Evolutionary conservation across 306 rosid genomes (phyloP).

Genomic region (Sicyos baderoa): DNA sequence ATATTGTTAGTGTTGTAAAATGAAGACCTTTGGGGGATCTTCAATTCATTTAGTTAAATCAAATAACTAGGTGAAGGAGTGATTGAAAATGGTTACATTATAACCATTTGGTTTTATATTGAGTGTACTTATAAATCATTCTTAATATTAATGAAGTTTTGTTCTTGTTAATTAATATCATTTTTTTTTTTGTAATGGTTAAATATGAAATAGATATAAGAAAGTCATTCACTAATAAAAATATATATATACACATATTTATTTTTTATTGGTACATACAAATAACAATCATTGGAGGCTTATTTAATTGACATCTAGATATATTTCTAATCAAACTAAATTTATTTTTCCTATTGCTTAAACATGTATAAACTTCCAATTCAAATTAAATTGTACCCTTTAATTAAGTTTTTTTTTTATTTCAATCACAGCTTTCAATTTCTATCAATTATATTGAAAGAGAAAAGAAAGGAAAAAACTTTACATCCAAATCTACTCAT

Average conservation of each 20-base stretch:
- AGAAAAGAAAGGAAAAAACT: too few species aligned
- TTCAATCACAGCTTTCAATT: too few species aligned
- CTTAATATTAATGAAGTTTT: background rate
- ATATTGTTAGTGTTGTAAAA: background rate
- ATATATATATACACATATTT: too few species aligned
- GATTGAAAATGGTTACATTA: background rate
- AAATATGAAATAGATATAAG: background rate
- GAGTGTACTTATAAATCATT: background rate
- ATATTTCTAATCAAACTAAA: background rate
- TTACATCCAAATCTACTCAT: background rate
- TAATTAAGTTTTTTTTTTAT: too few species aligned
- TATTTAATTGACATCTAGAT: too few species aligned
- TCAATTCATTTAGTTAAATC: slow-evolving; percentile 2
- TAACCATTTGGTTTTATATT: slow-evolving; percentile 1
- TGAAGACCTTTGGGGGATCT: background rate
- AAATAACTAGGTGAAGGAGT: background rate
- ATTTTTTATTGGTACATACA: too few species aligned
- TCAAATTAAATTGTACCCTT: too few species aligned
- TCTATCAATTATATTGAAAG: background rate
- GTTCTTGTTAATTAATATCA: background rate
- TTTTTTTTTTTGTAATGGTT: too few species aligned
- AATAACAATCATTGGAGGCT: too few species aligned
- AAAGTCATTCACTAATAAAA: too few species aligned
- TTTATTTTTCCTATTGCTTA: background rate
- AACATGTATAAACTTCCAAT: too few species aligned